Conservation (phyloP, 2,329 filamentous ascomycete genomes). For the Aureobasidium sp. region DNA sequence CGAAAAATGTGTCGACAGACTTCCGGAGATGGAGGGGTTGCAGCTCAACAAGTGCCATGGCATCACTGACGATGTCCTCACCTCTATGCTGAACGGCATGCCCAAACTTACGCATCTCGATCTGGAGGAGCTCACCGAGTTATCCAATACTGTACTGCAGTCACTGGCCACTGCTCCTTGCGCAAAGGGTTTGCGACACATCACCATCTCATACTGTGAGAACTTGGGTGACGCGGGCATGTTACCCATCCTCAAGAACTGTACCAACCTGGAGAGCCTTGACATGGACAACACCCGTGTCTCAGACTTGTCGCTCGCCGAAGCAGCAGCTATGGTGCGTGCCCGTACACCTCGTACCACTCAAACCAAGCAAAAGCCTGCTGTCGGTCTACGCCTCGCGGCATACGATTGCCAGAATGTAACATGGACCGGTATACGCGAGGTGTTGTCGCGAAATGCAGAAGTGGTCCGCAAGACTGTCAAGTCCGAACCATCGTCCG, state of each 20-base stretch:
- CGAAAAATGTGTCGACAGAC: conserved; percentile 62
- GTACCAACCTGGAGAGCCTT: conserved; percentile 60
- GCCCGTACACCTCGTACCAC: conserved; percentile 38
- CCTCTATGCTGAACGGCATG: conserved; percentile 64
- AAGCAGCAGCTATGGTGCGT: conserved; percentile 75
- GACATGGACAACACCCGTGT: conserved; percentile 93
- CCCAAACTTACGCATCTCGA: conserved; percentile 79
- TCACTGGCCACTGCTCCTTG: conserved; percentile 72
- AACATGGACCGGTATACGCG: conserved; percentile 85
- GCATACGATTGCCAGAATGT: conserved; percentile 89
- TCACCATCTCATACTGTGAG: conserved; percentile 88
- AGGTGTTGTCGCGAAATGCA: conserved; percentile 78
- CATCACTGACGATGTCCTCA: conserved; percentile 66
- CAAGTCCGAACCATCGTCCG: conserved; percentile 26
- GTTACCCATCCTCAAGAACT: conserved; percentile 72
- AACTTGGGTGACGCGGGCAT: conserved; percentile 75
- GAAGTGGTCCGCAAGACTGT: conserved; percentile 48
- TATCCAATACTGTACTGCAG: conserved; percentile 70
- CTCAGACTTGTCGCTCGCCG: conserved; percentile 75
- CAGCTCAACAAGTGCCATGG: conserved; percentile 72
- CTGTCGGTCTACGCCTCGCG: conserved; percentile 64
- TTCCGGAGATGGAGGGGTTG: conserved; percentile 74
- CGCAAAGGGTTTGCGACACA: conserved; percentile 62
- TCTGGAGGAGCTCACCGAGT: conserved; percentile 71
- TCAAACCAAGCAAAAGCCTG: conserved; percentile 33